phyloP scores from a whole-genome alignment of 2,329 filamentous ascomycete species.

The Penicillium hesseltinei region DNA sequence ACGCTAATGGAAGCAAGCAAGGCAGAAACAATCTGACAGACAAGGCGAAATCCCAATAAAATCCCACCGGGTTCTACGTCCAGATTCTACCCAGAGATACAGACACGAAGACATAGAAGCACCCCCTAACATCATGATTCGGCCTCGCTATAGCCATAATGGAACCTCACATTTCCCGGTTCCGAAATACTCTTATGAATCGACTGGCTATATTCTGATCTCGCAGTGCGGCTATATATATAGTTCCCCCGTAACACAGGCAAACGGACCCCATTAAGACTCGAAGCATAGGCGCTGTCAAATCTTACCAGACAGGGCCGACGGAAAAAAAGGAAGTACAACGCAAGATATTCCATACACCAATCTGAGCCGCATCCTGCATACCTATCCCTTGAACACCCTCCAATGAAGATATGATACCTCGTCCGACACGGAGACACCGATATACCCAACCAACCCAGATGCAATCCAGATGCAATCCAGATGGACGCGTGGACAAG shows the following conservation, averaged over 20 bases:
- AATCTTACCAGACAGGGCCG: neutral
- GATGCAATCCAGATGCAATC: neutral
- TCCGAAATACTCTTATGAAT: neutral
- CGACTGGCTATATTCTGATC: neutral
- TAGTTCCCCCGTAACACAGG: neutral
- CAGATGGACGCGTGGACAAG: neutral
- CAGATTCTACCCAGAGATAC: neutral
- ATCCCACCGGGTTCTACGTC: neutral
- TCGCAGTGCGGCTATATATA: neutral
- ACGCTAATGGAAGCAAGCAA: neutral
- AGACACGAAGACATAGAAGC: neutral
- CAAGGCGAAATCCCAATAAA: neutral
- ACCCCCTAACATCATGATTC: neutral
- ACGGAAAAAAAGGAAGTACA: neutral
- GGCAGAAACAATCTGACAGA: neutral
- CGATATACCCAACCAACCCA: neutral
- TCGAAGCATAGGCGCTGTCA: slow-evolving; percentile 2
- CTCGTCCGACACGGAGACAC: slow-evolving; percentile 1
- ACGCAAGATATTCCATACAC: neutral
- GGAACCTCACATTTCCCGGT: neutral
- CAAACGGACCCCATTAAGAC: slow-evolving; percentile 1
- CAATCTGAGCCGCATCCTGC: neutral
- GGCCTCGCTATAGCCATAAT: neutral
- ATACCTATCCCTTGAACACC: too few relatives aligned
- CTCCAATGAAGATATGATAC: neutral